phyloP scores from a whole-genome alignment of 176 grass and related monocot genomes.

The Triticum timopheevii region DNA sequence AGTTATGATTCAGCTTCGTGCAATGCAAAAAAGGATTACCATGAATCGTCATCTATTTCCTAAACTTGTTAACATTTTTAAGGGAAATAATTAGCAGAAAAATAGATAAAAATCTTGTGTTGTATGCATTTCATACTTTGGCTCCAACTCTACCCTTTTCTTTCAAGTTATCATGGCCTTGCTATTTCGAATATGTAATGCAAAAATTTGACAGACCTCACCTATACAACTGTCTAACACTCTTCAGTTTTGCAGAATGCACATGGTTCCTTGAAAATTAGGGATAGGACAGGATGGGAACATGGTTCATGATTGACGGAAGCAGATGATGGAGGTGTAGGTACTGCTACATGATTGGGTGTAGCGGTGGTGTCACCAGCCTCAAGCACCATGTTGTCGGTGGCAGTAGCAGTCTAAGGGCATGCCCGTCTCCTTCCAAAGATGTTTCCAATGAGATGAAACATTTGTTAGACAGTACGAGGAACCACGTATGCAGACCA shows the following conservation, averaged over 20 bases:
- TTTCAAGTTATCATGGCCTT: no score
- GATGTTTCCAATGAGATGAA: no score
- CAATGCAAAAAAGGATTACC: not conserved
- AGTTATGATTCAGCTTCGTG: not conserved
- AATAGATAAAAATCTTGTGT: not conserved
- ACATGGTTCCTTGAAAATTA: not conserved
- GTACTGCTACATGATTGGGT: no score
- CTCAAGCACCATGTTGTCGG: no score
- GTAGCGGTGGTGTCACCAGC: no score
- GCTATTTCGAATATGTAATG: no score
- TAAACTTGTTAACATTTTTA: not conserved
- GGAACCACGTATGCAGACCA: no score
- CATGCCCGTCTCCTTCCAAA: no score
- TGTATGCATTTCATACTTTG: not conserved
- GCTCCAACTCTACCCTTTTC: not conserved
- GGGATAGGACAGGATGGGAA: not conserved
- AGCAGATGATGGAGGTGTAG: no score
- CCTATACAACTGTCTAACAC: not conserved
- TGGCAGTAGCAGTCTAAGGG: no score
- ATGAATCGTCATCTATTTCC: not conserved
- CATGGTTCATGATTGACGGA: no score
- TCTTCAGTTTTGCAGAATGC: not conserved
- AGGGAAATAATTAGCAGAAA: not conserved
- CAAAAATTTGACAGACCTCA: not conserved
- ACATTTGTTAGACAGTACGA: no score